These are phyloP conservation scores for Hippophae tibetana DNA, from an alignment of 306 rosid genomes.

Conservation along the genomic window DNA sequence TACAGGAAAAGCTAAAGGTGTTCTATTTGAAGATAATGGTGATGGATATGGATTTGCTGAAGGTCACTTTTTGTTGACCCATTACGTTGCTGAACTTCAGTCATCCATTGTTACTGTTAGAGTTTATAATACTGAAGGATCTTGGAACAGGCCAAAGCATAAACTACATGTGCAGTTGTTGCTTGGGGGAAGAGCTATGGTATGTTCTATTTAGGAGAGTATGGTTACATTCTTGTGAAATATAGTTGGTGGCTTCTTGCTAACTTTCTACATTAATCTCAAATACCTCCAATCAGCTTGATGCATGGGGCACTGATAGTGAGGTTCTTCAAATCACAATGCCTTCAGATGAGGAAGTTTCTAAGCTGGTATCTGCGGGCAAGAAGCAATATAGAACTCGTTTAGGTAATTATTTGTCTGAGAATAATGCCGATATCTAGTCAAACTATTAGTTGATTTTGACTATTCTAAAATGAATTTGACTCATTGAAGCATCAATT, in stretches of 20 bases:
- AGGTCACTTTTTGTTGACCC: conserved; percentile 68
- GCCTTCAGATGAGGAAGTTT: conserved; percentile 63
- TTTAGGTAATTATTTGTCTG: conserved; percentile 35
- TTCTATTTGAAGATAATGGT: conserved; percentile 80
- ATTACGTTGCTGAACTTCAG: conserved; percentile 64
- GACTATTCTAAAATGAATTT: no score
- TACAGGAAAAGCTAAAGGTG: conserved; percentile 85
- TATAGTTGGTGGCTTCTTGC: not conserved
- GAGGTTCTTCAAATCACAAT: conserved; percentile 50
- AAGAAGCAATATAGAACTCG: conserved; percentile 41
- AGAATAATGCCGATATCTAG: not conserved
- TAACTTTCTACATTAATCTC: conserved; percentile 1
- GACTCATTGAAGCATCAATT: no score
- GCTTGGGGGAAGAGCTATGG: conserved; percentile 84
- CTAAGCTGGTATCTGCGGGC: conserved; percentile 48
- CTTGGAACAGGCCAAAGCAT: conserved; percentile 72
- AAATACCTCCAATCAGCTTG: conserved; percentile 43
- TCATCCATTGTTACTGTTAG: conserved; percentile 53
- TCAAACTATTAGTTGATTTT: no score
- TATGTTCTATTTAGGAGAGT: conserved; percentile 27
- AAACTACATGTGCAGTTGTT: conserved; percentile 57
- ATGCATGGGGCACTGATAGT: conserved; percentile 71
- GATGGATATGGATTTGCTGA: conserved; percentile 76
- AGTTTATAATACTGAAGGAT: conserved; percentile 62
- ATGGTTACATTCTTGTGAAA: conserved; percentile 7